These are phyloP conservation scores for Acacia melanoxylon DNA, from an alignment of 306 rosid species.

Conservation along the genomic window DNA sequence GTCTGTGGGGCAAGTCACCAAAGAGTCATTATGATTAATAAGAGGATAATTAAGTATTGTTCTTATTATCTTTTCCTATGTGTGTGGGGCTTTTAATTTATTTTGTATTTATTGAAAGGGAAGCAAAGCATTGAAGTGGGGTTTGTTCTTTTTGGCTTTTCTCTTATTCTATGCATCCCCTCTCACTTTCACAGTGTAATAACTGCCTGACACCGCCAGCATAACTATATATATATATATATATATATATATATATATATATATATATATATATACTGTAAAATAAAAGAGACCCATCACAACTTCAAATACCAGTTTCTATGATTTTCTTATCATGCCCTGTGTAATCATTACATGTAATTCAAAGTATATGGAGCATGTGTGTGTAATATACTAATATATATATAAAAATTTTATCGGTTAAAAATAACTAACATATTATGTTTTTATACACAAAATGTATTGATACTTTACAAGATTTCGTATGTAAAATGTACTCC, in stretches of 20 bases:
- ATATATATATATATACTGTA: not conserved
- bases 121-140: not conserved
- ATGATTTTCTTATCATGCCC: conserved; percentile 20
- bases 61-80: not conserved
- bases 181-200: conserved; percentile 34
- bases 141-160: conserved; percentile 1
- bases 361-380: not conserved
- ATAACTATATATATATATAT: not conserved
- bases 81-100: not conserved
- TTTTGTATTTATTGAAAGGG: not conserved
- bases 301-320: conserved; percentile 13
- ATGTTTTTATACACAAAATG: too few relatives aligned
- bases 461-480: too few relatives aligned
- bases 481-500: too few relatives aligned
- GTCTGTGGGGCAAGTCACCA: too few relatives aligned
- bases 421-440: too few relatives aligned
- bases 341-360: conserved; percentile 4
- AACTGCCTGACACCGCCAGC: conserved; percentile 13
- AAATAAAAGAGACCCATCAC: conserved; percentile 7
- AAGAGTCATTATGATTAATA: too few relatives aligned
- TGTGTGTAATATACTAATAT: too few relatives aligned
- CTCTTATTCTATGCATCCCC: not conserved
- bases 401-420: too few relatives aligned
- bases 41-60: too few relatives aligned
- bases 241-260: too few relatives aligned